These are phyloP conservation scores for Drechslerella stenobrocha DNA, from an alignment of 2,329 filamentous ascomycete species.

Conservation along the genomic window DNA sequence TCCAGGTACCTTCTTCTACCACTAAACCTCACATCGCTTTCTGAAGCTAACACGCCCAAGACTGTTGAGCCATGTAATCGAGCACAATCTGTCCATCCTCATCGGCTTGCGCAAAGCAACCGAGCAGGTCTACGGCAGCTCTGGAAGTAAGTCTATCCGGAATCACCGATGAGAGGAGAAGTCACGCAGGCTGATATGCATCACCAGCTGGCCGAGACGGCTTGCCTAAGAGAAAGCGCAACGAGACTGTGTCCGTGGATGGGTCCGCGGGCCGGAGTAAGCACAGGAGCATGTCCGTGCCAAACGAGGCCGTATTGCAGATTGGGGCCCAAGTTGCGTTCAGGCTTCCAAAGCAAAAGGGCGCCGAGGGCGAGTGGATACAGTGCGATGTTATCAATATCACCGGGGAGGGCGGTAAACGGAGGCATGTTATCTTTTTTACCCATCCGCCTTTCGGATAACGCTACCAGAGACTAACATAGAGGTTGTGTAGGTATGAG, in stretches of 20 bases:
- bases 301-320: constrained; percentile 48
- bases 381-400: constrained; percentile 77
- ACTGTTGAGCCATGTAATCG: constrained; percentile 42
- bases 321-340: constrained; percentile 52
- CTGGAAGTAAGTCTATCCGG: constrained; percentile 20
- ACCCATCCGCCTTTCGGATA: no score
- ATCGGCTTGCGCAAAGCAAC: constrained; percentile 43
- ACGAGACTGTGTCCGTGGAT: constrained; percentile 51
- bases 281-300: constrained; percentile 42
- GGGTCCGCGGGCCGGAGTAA: constrained; percentile 50
- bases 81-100: constrained; percentile 44
- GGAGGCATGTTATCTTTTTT: constrained; percentile 71
- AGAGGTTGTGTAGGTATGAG: constrained; percentile 61
- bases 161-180: neutral
- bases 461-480: no score
- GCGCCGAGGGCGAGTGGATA: constrained; percentile 68
- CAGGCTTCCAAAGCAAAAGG: constrained; percentile 56
- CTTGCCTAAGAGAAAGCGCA: constrained; percentile 51
- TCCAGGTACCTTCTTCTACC: constrained; percentile 18
- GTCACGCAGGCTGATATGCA: constrained; percentile 44
- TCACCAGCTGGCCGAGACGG: constrained; percentile 31
- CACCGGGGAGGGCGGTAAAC: constrained; percentile 73
- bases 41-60: constrained; percentile 7
- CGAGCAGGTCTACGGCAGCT: constrained; percentile 41
- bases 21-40: neutral